Percentiles rank a stretch among this genome's conserved stretches.
Conservation (phyloP, 2,329 filamentous ascomycete species). For the Herpomyces periplanetae region DNA sequence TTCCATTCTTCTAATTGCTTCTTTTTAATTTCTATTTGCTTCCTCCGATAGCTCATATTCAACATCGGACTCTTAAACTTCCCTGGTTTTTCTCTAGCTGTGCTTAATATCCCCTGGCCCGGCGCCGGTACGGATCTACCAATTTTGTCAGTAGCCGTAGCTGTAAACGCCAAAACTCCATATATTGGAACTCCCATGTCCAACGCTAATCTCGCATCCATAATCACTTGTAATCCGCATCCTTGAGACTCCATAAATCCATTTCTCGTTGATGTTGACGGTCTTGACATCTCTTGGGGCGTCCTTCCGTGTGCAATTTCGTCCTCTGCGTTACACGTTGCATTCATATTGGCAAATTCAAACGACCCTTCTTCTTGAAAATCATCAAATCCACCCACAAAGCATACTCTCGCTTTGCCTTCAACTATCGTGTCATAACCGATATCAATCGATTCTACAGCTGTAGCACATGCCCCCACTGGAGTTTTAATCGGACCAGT, state of each 20-base stretch:
- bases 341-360: constrained; percentile 99
- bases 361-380: constrained; percentile 97
- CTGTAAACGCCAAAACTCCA: constrained; percentile 63
- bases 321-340: constrained; percentile 85
- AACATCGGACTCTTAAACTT: constrained; percentile 82
- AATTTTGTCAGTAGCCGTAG: constrained; percentile 94
- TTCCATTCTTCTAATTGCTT: constrained; percentile 88
- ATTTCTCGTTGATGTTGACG: constrained; percentile 75
- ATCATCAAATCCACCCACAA: constrained; percentile 95
- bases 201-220: constrained; percentile 75
- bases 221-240: constrained; percentile 89
- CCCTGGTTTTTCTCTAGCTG: constrained; percentile 53
- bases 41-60: constrained; percentile 83
- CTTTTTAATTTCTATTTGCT: constrained; percentile 73
- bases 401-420: constrained; percentile 83
- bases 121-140: constrained; percentile 85
- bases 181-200: constrained; percentile 98
- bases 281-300: constrained; percentile 84
- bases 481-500: constrained; percentile 96
- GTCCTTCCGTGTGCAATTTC: constrained; percentile 85
- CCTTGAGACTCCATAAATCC: constrained; percentile 99
- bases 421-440: constrained; percentile 95
- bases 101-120: constrained; percentile 81
- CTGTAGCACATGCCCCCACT: constrained; percentile 81
- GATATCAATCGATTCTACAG: constrained; percentile 85